Evolutionary conservation across 306 rosid species (phyloP), one percentile per base, ranked within the genome.

Genomic region (Nissolia schottii): DNA sequence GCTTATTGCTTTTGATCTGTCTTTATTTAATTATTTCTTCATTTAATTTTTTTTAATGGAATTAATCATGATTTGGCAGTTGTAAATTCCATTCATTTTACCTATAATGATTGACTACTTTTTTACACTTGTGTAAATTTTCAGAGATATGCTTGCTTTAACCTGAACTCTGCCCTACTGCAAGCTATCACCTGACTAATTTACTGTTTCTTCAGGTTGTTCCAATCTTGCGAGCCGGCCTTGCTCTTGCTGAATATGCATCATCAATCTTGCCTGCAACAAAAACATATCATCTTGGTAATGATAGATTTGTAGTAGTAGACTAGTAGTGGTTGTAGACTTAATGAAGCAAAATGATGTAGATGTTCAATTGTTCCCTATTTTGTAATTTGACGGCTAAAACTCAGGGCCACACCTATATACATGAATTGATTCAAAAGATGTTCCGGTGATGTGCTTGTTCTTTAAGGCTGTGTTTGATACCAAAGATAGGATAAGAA

Each of bases 151-250:
- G 38, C 24, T 35, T 59, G 62, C 56, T 28, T 6, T 38, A 5
- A 15, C 25, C 49, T 65, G 63, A 79, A 49, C 60, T 50, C 49
- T 37, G 15, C 14, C n/a, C n/a, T n/a, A n/a, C n/a, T 75, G 77
- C 73, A 31, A 51, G 6, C 32, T 62, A 69, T 37, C 43, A 37
- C 13, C 69, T 78, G 70, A 69, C 73, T 73, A 12, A 28, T 25
- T 38, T 68, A 76, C 31, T 70, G 41, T 22, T 56, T 74, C 71
- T 77, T 75, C 87, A 93, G 98, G 89, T 93, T 37, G 76, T 89
- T 77, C 98, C 98, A 27, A 93, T 93, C 61, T 80, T 93, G 63
- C 87, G 92, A 83, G 97, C 98, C 56, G 98, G 98, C 56, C 82
- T 89, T 66, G 97, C 92, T 72, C 92, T 93, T 67, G 90, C 90